Base-by-base conservation (phyloP, 2,329 filamentous ascomycete species). In the Pyrenochaeta sp. region DNA sequence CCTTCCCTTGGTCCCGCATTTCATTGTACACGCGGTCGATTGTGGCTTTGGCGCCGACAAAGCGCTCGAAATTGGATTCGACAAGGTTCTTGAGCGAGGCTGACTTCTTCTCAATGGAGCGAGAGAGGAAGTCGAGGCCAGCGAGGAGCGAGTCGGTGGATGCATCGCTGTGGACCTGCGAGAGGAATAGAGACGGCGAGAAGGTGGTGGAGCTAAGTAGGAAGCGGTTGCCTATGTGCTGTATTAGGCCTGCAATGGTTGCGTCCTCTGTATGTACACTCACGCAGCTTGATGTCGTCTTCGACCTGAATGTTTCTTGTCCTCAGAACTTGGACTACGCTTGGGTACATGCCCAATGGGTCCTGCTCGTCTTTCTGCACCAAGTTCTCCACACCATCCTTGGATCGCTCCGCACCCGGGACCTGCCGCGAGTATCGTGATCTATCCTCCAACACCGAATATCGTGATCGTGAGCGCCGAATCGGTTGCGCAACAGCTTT, bases 21-120 rank as follows among this genome's bases (percentile, higher is more conserved):
- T 99, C 95, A 58, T 89, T 96, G 78, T 99, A 99, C 46, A 99
- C 95, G 77, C 96, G 96, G 78, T 99, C 95, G 68, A 99, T 98
- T 7, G 94, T 98, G 15, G 94, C 91, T 76, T 99, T 99, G 37
- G 95, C 95, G 59, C 92, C 90, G 50, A 99, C 95, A 79, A 99
- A 99, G 62, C 94, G 90, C 77, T 99, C 96, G 72, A 99, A 99
- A 75, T 99, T 99, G 60, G 91, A 94, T 76, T 99, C 95, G 20
- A 99, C 95, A 15, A 99, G 84, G 10, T 96, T 90, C 74, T 99
- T 99, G 56, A 99, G 84, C 3, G 93, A 97, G 0, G 94, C 95
- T 0, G 94, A 97, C 76, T 99, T 99, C 77, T 98, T 91, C 69
- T 98, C 95, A 68, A 99, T 99, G 0, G 94, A 97, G 57, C 86